phyloP scores from a whole-genome alignment of 129 eudicot species.

The Pseudognaphalium luteoalbum region DNA sequence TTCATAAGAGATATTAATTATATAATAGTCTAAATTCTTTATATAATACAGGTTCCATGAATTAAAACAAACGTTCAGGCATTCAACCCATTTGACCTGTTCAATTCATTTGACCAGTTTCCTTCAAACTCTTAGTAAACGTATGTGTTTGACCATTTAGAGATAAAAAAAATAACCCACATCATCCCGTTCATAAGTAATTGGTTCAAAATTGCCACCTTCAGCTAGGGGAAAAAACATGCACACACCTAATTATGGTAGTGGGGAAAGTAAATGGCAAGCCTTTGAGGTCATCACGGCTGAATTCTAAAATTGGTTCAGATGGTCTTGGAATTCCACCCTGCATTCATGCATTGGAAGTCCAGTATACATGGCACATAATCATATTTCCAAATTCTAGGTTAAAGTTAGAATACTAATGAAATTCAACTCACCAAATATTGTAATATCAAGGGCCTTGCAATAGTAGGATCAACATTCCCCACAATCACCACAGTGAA shows the following conservation, averaged over 20 bases:
- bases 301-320: conserved; percentile 57
- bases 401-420: conserved; percentile 8
- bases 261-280: conserved; percentile 84
- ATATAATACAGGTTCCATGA: too few species aligned
- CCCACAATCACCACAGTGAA: conserved; percentile 93
- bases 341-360: conserved; percentile 67
- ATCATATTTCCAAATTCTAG: neutral
- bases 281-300: conserved; percentile 86
- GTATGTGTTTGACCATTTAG: neutral
- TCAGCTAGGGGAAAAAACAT: neutral
- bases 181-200: neutral
- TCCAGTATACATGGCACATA: conserved; percentile 7
- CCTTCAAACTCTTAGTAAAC: neutral
- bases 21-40: too few species aligned
- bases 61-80: too few species aligned
- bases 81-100: neutral
- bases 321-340: conserved; percentile 88
- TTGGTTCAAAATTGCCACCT: neutral
- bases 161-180: neutral
- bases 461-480: conserved; percentile 80
- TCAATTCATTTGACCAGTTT: neutral
- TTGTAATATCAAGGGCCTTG: conserved; percentile 79
- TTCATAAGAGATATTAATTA: too few species aligned
- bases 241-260: conserved; percentile 56
- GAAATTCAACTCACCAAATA: conserved; percentile 61